phyloP scores from a whole-genome alignment of 2,329 filamentous ascomycete species.

The Penicillium concentricum region DNA sequence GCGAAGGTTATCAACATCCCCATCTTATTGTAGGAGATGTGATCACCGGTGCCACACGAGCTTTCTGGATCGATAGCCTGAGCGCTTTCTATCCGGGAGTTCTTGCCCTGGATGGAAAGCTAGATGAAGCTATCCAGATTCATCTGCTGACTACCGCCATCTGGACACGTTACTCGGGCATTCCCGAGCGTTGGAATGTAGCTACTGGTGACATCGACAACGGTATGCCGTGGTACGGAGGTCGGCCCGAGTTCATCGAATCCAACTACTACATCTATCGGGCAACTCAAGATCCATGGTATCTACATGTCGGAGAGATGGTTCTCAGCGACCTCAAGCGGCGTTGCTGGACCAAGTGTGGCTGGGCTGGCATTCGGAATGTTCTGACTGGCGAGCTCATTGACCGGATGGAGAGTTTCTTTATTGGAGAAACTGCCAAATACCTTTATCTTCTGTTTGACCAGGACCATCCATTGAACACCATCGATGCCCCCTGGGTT shows the following conservation, averaged over 20 bases:
- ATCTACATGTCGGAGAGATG: slow-evolving; percentile 95
- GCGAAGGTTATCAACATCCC: slow-evolving; percentile 71
- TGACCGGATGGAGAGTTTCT: slow-evolving; percentile 98
- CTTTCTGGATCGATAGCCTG: slow-evolving; percentile 94
- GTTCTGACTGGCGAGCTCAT: slow-evolving; percentile 79
- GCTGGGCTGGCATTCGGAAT: slow-evolving; percentile 87
- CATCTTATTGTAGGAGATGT: slow-evolving; percentile 92
- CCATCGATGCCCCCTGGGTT: slow-evolving; percentile 80
- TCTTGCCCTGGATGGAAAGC: slow-evolving; percentile 77
- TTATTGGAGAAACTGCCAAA: slow-evolving; percentile 92
- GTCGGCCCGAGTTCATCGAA: slow-evolving; percentile 94
- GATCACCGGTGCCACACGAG: slow-evolving; percentile 79
- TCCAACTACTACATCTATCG: slow-evolving; percentile 95
- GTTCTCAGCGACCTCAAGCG: slow-evolving; percentile 81
- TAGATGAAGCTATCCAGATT: slow-evolving; percentile 86
- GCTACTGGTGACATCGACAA: slow-evolving; percentile 79
- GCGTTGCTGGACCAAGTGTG: slow-evolving; percentile 85
- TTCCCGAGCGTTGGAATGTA: slow-evolving; percentile 93
- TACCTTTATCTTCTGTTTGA: slow-evolving; percentile 94
- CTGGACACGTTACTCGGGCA: slow-evolving; percentile 90
- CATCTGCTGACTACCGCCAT: slow-evolving; percentile 89
- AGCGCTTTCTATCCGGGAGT: slow-evolving; percentile 94
- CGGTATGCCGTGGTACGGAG: slow-evolving; percentile 90
- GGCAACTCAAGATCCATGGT: slow-evolving; percentile 93
- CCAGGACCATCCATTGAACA: slow-evolving; percentile 80